Base-by-base conservation (phyloP, 1,139 yeast species). In the Sugiyamaella paludigena region DNA sequence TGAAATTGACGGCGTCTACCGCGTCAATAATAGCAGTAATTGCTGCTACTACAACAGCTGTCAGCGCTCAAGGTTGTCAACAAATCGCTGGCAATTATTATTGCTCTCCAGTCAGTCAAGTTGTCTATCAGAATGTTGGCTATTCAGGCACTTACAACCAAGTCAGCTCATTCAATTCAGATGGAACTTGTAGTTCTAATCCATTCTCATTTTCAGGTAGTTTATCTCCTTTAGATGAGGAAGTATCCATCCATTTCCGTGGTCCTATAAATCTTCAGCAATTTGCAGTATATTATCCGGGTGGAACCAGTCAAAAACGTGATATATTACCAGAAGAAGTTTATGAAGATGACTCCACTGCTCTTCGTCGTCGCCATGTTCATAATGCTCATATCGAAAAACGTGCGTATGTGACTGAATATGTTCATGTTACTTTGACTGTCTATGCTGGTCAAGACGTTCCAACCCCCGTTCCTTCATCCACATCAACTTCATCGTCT, bases 171-270 rank as follows among this genome's bases (percentile, higher is more conserved):
- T 81, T 91, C 80, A 89, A 86, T 65, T 77, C 77, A 58, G 70
- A 79, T 56, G 68, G 85, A 1, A 57, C 73, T 38, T 81, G 95
- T 67, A 65, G 81, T 13, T 76, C 78, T 47, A 61, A 70, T 16
- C 60, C 79, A 12, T 70, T 71, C 15, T 56, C 78, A 8, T 86
- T 88, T 71, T 77, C 85, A 12, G 98, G 98, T 43, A 54, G 80
- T 27, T 73, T 87, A 64, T 73, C 96, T 43, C 98, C 98, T 31
- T 73, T 91, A 53, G 81, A 88, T 69, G 95, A 88, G 71, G 96
- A 88, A 67, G 73, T 91, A 46, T 83, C 96, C 13, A 87, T 92
- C 50, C 98, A 91, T 69, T 87, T 91, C 76, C 82, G 98, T 71
- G 98, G 98, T 50, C 98, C 98, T 31, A 68, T 92, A 58, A 75